These are phyloP conservation scores for Sutorius australiensis DNA, from an alignment of 768 basidiomycete genomes.

Conservation along the genomic window DNA sequence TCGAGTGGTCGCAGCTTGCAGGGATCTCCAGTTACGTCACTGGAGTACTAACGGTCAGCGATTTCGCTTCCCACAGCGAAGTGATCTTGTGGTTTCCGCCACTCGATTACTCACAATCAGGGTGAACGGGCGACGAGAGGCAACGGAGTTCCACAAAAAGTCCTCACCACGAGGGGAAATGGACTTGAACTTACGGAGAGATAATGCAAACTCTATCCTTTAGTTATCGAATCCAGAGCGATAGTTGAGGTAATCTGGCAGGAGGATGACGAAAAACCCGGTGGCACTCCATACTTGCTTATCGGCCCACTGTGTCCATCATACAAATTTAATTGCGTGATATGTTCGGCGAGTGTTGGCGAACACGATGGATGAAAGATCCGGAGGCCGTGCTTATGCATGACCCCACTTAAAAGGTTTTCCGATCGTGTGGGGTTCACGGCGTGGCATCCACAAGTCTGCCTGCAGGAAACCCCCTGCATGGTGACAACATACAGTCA, in stretches of 20 bases:
- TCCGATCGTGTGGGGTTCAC: conserved; percentile 1
- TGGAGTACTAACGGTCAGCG: too few relatives aligned
- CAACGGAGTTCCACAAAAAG: neutral
- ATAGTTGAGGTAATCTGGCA: conserved; percentile 11
- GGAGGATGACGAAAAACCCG: neutral
- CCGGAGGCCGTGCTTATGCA: conserved; percentile 17
- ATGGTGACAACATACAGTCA: conserved; percentile 10
- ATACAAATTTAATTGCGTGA: conserved; percentile 8
- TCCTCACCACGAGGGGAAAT: neutral
- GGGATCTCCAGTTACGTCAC: too few relatives aligned
- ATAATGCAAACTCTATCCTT: neutral
- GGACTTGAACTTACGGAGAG: conserved; percentile 6
- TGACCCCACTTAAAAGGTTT: conserved; percentile 4
- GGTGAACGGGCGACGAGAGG: neutral
- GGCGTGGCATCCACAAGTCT: conserved; percentile 23
- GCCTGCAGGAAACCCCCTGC: conserved; percentile 21
- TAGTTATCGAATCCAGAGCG: neutral
- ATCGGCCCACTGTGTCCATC: neutral
- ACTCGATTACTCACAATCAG: too few relatives aligned
- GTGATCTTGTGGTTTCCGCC: too few relatives aligned
- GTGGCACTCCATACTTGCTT: neutral
- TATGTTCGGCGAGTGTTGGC: conserved; percentile 11
- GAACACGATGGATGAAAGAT: conserved; percentile 22
- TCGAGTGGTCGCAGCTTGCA: too few relatives aligned
- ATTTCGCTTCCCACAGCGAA: too few relatives aligned